These are phyloP conservation scores for Escovopsis weberi DNA, from an alignment of 2,329 filamentous ascomycete species.

Conservation along the genomic window DNA sequence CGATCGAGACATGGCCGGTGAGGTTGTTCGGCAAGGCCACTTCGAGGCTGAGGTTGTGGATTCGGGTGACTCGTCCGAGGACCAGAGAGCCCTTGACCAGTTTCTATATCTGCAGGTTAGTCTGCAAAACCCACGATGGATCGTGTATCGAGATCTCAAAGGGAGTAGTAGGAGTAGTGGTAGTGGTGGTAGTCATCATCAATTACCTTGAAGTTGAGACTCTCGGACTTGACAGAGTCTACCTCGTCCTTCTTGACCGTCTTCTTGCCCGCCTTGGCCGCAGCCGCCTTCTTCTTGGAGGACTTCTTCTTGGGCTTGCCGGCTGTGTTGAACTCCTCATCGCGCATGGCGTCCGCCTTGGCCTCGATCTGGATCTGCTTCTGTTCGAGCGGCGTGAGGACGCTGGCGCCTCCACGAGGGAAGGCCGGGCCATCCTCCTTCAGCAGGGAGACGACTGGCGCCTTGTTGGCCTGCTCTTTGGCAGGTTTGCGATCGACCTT, in stretches of 20 bases:
- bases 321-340: constrained; percentile 50
- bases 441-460: constrained; percentile 29
- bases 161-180: no score
- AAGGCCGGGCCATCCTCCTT: constrained; percentile 81
- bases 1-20: constrained; percentile 75
- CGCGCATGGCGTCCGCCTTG: constrained; percentile 79
- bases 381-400: constrained; percentile 84
- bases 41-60: constrained; percentile 65
- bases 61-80: constrained; percentile 70
- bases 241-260: constrained; percentile 31
- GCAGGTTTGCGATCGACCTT: constrained; percentile 20
- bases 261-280: constrained; percentile 33
- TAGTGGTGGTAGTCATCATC: not conserved
- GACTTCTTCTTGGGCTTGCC: constrained; percentile 21
- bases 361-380: constrained; percentile 94
- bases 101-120: constrained; percentile 36
- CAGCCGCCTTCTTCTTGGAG: constrained; percentile 40
- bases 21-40: constrained; percentile 87
- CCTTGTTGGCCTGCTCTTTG: constrained; percentile 10
- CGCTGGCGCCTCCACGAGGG: constrained; percentile 78
- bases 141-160: no score
- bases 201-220: constrained; percentile 72
- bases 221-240: constrained; percentile 59
- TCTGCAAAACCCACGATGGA: not conserved
- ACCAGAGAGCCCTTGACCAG: constrained; percentile 75